phyloP scores from a whole-genome alignment of 441 rosid species.

The Pelargonium fulgidum region DNA sequence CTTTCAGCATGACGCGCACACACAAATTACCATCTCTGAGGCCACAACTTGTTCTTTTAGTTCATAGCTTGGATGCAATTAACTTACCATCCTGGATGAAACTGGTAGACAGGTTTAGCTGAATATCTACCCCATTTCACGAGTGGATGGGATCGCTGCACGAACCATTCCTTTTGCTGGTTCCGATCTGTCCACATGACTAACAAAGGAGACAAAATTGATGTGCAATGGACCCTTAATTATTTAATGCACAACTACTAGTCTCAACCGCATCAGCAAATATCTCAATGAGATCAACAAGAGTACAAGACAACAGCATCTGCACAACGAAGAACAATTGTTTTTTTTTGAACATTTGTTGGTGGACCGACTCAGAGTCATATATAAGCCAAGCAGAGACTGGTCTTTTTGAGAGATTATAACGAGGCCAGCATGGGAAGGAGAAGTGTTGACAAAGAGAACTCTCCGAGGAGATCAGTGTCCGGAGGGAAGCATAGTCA shows the following conservation, averaged over 20 bases:
- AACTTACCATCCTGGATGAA: background rate
- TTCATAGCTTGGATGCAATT: too few species aligned
- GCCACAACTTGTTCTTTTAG: too few species aligned
- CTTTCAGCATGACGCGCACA: too few species aligned
- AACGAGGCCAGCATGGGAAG: background rate
- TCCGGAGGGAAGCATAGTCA: conserved; percentile 20
- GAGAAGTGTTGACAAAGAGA: conserved; percentile 21
- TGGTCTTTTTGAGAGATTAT: too few species aligned
- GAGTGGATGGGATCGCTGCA: conserved; percentile 34
- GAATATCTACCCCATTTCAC: background rate
- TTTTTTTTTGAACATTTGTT: too few species aligned
- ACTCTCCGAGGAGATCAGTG: conserved; percentile 17
- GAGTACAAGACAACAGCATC: too few species aligned
- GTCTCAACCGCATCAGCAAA: background rate
- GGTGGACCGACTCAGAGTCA: too few species aligned
- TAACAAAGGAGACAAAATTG: too few species aligned
- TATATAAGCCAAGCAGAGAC: too few species aligned
- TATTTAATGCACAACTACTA: conserved; percentile 28
- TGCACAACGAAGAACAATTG: too few species aligned
- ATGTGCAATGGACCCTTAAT: conserved; percentile 25
- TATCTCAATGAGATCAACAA: background rate
- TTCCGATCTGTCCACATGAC: conserved; percentile 21
- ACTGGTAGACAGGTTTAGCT: conserved; percentile 9
- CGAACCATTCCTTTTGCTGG: conserved; percentile 20
- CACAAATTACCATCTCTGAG: too few species aligned